phyloP scores from a whole-genome alignment of 2,329 filamentous ascomycete genomes.

The Xylariaceae sp. region DNA sequence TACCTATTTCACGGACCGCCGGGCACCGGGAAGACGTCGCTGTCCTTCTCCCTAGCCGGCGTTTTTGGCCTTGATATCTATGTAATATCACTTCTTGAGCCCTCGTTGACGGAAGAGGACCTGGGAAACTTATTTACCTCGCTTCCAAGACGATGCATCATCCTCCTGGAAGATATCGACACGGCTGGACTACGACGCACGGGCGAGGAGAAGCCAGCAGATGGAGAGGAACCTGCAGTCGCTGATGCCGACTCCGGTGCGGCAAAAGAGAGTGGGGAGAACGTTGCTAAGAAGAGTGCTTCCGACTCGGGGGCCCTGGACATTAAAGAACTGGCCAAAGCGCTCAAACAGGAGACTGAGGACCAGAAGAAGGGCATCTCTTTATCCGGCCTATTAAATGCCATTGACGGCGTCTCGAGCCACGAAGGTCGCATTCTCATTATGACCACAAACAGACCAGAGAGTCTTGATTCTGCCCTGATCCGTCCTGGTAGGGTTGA shows the following conservation, averaged over 20 bases:
- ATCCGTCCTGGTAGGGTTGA: slow-evolving; percentile 71
- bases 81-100: slow-evolving; percentile 55
- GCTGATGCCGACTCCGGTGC: too few relatives aligned
- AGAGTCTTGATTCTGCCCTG: slow-evolving; percentile 67
- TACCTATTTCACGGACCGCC: slow-evolving; percentile 75
- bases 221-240: slow-evolving; percentile 14
- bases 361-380: slow-evolving; percentile 54
- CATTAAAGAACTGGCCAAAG: slow-evolving; percentile 39
- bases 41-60: slow-evolving; percentile 61
- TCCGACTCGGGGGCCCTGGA: slow-evolving; percentile 26
- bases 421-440: slow-evolving; percentile 75
- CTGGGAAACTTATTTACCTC: slow-evolving; percentile 53
- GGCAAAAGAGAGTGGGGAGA: too few relatives aligned
- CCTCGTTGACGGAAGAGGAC: slow-evolving; percentile 56
- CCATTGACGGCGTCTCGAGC: slow-evolving; percentile 75
- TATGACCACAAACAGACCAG: slow-evolving; percentile 76
- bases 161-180: slow-evolving; percentile 66
- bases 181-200: slow-evolving; percentile 53
- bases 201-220: slow-evolving; percentile 22
- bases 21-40: slow-evolving; percentile 66
- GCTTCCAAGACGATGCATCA: slow-evolving; percentile 58
- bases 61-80: slow-evolving; percentile 63
- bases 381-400: slow-evolving; percentile 73
- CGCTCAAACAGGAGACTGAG: slow-evolving; percentile 36
- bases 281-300: too few relatives aligned